Percentiles rank a stretch among this genome's conserved stretches.
These are phyloP conservation scores for Corchorus capsularis DNA, from an alignment of 345 rosid species.

Conservation along the genomic window DNA sequence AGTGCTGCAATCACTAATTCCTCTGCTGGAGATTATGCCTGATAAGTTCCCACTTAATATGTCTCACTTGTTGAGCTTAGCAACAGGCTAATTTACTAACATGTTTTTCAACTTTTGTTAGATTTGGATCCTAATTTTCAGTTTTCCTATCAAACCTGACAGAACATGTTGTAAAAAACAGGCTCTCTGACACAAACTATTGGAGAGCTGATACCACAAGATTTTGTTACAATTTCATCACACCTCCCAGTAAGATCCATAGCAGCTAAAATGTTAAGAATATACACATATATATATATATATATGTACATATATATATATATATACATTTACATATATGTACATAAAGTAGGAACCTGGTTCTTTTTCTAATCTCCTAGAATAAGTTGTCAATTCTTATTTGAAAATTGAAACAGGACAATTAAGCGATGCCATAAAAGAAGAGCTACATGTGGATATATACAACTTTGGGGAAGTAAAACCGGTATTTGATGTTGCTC, in stretches of 20 bases:
- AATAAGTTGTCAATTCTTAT: too few relatives aligned
- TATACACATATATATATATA: too few relatives aligned
- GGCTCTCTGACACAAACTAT: slow-evolving; percentile 26
- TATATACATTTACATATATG: too few relatives aligned
- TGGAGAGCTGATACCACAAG: slow-evolving; percentile 32
- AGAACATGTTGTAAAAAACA: slow-evolving; percentile 30
- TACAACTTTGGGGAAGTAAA: too few relatives aligned
- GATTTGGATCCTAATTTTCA: neutral
- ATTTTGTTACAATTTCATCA: slow-evolving; percentile 34
- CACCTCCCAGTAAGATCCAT: slow-evolving; percentile 37
- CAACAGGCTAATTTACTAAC: slow-evolving; percentile 33
- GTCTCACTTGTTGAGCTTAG: slow-evolving; percentile 39
- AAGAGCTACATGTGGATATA: too few relatives aligned
- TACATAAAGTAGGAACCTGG: too few relatives aligned
- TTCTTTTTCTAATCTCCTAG: too few relatives aligned
- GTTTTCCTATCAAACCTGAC: neutral
- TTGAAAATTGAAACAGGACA: too few relatives aligned
- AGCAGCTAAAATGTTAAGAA: too few relatives aligned
- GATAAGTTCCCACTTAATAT: slow-evolving; percentile 36
- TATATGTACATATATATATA: too few relatives aligned
- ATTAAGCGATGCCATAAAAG: too few relatives aligned
- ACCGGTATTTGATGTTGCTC: too few relatives aligned
- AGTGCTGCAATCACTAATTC: slow-evolving; percentile 37
- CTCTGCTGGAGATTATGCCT: slow-evolving; percentile 46
- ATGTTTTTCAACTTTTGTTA: slow-evolving; percentile 11